Conservation (phyloP, 2,329 filamentous ascomycete genomes). For the Alternaria dauci region DNA sequence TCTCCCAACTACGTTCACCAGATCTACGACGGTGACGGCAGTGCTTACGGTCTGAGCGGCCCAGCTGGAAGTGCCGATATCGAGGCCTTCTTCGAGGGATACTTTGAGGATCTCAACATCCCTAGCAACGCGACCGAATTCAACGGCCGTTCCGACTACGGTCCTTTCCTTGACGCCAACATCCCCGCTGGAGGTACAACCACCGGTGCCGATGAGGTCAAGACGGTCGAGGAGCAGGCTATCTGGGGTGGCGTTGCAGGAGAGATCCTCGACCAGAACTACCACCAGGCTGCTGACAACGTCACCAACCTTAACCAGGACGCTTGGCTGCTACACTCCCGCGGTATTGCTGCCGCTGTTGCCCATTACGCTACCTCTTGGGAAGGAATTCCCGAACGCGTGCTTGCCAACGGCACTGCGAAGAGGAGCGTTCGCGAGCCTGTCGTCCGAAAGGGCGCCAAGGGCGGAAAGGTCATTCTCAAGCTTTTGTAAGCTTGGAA, state of each 20-base stretch:
- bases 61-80: slow-evolving; percentile 44
- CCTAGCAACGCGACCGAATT: slow-evolving; percentile 46
- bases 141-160: slow-evolving; percentile 51
- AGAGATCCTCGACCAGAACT: slow-evolving; percentile 29
- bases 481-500: background rate
- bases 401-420: slow-evolving; percentile 1
- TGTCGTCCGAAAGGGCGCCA: background rate
- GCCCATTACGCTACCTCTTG: slow-evolving; percentile 42
- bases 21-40: slow-evolving; percentile 51
- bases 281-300: slow-evolving; percentile 49
- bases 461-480: background rate
- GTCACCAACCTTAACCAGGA: slow-evolving; percentile 44
- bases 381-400: slow-evolving; percentile 40
- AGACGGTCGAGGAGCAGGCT: slow-evolving; percentile 47
- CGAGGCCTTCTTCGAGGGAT: slow-evolving; percentile 47
- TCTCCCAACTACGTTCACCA: slow-evolving; percentile 48
- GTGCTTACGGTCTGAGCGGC: slow-evolving; percentile 41
- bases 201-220: slow-evolving; percentile 51
- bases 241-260: slow-evolving; percentile 45
- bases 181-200: slow-evolving; percentile 50
- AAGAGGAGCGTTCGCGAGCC: slow-evolving; percentile 14
- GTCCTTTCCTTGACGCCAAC: slow-evolving; percentile 46
- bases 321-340: slow-evolving; percentile 40
- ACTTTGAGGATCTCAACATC: slow-evolving; percentile 37
- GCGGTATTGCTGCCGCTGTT: slow-evolving; percentile 48